These are phyloP conservation scores for Chrysanthemum makinoi DNA, from an alignment of 129 eudicot species.

Conservation along the genomic window DNA sequence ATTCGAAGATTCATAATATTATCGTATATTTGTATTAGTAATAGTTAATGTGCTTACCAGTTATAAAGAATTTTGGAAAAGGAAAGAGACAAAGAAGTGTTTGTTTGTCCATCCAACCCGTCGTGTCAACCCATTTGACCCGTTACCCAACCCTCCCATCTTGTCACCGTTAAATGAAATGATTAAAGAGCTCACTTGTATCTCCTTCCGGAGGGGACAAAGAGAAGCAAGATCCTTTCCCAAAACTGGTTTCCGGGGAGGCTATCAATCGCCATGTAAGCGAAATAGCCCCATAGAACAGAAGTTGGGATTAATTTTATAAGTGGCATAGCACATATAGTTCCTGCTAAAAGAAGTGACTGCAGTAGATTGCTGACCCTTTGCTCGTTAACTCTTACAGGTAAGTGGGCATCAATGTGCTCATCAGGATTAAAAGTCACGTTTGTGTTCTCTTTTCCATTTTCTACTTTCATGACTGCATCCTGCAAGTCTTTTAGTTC, in stretches of 20 bases:
- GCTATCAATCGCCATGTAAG: conserved; percentile 91
- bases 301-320: conserved; percentile 58
- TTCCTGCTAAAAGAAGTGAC: conserved; percentile 59
- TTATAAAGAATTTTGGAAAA: no score
- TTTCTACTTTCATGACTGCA: conserved; percentile 57
- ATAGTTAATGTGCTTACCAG: no score
- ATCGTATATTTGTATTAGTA: no score
- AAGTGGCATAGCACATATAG: conserved; percentile 50
- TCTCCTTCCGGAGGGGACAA: conserved; percentile 57
- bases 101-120: not conserved
- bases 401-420: conserved; percentile 63
- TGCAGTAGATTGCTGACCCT: conserved; percentile 73
- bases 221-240: conserved; percentile 66
- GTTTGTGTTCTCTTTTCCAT: conserved; percentile 30
- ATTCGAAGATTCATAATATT: not conserved
- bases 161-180: not conserved
- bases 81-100: no score
- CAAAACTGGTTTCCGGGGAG: conserved; percentile 85
- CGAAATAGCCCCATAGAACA: conserved; percentile 74
- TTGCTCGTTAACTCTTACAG: conserved; percentile 83
- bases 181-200: conserved; percentile 47
- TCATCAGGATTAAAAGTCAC: conserved; percentile 48
- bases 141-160: not conserved
- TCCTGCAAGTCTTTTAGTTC: conserved; percentile 59
- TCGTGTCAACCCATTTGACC: not conserved